Evolutionary conservation across 2,329 filamentous ascomycete species (phyloP).

Genomic region (Harringtonia aguacate): DNA sequence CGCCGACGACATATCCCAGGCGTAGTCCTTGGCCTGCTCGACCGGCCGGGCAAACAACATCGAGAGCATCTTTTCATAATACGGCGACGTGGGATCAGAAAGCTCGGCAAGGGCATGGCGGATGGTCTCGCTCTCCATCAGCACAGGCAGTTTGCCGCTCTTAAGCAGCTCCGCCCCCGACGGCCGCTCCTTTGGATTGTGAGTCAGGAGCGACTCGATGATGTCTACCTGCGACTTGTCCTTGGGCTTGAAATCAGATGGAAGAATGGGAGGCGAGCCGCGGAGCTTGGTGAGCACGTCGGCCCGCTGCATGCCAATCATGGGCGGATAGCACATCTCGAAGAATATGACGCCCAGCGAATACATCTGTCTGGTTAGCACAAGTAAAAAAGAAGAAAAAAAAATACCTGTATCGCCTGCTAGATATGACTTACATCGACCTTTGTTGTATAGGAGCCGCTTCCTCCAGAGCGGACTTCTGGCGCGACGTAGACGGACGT

Average conservation of each 20-base stretch:
- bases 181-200: conserved; percentile 73
- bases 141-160: conserved; percentile 77
- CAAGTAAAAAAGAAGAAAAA: neutral
- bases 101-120: conserved; percentile 71
- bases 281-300: conserved; percentile 58
- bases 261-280: conserved; percentile 56
- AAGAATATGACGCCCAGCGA: conserved; percentile 96
- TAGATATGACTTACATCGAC: conserved; percentile 57
- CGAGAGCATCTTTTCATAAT: conserved; percentile 83
- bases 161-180: conserved; percentile 73
- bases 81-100: conserved; percentile 72
- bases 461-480: conserved; percentile 68
- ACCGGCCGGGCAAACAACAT: conserved; percentile 68
- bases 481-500: conserved; percentile 91
- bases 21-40: conserved; percentile 70
- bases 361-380: conserved; percentile 56
- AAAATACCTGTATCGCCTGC: neutral
- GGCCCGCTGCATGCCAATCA: conserved; percentile 53
- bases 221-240: conserved; percentile 70
- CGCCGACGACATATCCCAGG: conserved; percentile 59
- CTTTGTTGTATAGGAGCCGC: conserved; percentile 78
- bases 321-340: conserved; percentile 75
- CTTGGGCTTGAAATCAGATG: conserved; percentile 57
- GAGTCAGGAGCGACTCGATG: conserved; percentile 67
- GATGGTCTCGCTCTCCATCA: conserved; percentile 88